phyloP scores from a whole-genome alignment of 2,329 filamentous ascomycete genomes.

The Diaporthe aspalathi region DNA sequence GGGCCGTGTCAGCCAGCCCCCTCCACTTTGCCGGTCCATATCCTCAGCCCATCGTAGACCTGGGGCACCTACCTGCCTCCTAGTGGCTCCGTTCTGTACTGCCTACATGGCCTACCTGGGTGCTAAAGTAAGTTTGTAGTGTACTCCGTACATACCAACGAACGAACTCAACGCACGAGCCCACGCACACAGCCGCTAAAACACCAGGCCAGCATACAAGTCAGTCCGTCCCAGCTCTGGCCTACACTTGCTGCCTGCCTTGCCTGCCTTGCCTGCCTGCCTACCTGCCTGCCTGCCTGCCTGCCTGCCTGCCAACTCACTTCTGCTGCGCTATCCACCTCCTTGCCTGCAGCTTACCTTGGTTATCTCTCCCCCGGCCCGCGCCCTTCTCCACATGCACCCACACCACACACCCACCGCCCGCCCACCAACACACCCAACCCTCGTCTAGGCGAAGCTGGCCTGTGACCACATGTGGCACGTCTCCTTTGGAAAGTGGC shows the following conservation, averaged over 20 bases:
- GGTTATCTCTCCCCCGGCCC: conserved; percentile 10
- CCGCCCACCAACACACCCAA: conserved; percentile 22
- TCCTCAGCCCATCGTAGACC: conserved; percentile 8
- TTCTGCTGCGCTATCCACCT: not conserved
- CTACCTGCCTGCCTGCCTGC: too few relatives aligned
- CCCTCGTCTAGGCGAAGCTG: conserved; percentile 14
- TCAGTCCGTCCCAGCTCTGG: not conserved
- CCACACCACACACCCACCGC: too few relatives aligned
- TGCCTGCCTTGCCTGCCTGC: not conserved
- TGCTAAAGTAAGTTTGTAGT: too few relatives aligned
- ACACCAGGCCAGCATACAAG: not conserved
- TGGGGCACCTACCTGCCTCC: too few relatives aligned
- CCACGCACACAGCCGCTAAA: conserved; percentile 7
- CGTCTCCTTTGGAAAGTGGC: conserved; percentile 9
- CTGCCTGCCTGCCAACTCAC: conserved; percentile 10
- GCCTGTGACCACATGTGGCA: conserved; percentile 27
- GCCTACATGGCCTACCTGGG: not conserved
- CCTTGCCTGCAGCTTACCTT: not conserved
- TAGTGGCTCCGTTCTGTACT: not conserved
- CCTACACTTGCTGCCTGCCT: not conserved
- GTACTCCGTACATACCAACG: conserved; percentile 1
- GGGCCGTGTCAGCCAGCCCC: not conserved
- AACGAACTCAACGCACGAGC: not conserved
- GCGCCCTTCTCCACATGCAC: conserved; percentile 12
- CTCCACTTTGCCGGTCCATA: conserved; percentile 6